A percentile compares a stretch with the other conserved stretches of the same genome.
Evolutionary conservation across 2,329 filamentous ascomycete genomes (phyloP).

Genomic region (Cordyceps farinosa): DNA sequence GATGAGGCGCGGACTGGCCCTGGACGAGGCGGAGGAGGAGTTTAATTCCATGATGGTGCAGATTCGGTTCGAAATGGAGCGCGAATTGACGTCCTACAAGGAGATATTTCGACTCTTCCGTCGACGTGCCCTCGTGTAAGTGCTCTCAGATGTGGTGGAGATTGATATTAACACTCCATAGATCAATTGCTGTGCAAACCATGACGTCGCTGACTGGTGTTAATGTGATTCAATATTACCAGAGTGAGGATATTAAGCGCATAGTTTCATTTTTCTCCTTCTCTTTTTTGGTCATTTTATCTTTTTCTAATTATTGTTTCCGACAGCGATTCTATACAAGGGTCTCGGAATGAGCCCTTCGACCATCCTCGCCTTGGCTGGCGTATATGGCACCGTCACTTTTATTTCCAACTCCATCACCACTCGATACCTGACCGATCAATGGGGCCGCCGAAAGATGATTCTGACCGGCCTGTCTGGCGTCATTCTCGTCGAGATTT

Average conservation of each 20-base stretch:
- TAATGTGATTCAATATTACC: constrained; percentile 50
- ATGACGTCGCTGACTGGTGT: constrained; percentile 56
- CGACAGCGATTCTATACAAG: constrained; percentile 46
- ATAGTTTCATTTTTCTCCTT: background rate
- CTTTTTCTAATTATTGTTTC: background rate
- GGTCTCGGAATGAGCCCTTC: constrained; percentile 48
- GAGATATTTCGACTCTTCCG: constrained; percentile 52
- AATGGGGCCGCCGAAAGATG: constrained; percentile 59
- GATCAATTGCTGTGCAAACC: constrained; percentile 52
- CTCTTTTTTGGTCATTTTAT: background rate
- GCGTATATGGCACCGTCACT: constrained; percentile 51
- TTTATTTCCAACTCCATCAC: constrained; percentile 50
- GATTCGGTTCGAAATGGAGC: constrained; percentile 55
- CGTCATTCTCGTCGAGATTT: constrained; percentile 55
- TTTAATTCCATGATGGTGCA: constrained; percentile 52
- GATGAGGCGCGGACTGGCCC: constrained; percentile 44
- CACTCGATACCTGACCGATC: constrained; percentile 50
- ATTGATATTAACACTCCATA: constrained; percentile 15
- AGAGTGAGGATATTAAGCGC: constrained; percentile 28
- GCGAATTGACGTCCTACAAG: constrained; percentile 48
- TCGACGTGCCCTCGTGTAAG: constrained; percentile 47
- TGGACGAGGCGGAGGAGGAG: constrained; percentile 45
- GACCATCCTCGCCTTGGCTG: constrained; percentile 51
- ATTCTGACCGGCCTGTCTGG: constrained; percentile 49
- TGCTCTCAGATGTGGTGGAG: background rate